Evolutionary conservation across 371 early-diverging fungal species (phyloP), one percentile per base, ranked within the genome.

Genomic region (Coemansia sp.): DNA sequence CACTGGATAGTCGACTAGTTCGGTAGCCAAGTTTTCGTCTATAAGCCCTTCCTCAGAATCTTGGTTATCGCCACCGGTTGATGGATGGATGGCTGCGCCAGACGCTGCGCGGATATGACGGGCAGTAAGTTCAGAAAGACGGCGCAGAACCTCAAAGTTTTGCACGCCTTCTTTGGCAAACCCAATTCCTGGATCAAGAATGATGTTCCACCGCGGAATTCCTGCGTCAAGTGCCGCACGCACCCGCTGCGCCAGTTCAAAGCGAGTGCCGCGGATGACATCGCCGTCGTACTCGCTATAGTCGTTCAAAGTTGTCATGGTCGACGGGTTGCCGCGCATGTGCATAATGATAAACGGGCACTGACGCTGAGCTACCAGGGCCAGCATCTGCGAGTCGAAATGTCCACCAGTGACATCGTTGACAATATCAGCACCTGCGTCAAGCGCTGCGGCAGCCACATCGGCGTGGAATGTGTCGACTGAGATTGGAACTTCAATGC

Each of bases 311-410:
- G 71, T 66, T 74, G 81, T 82, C 98, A 98, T 99, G 10, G 95
- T 95, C 68, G 88, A 86, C 18, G 96, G 89, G 64, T 84, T 87
- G 18, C 98, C 98, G 18, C 97, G 90, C 95, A 94, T 95, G 69
- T 98, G 98, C 97, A 97, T 97, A 69, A 97, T 74, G 60, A 93
- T 90, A 2, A 92, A 87, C n/a, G 99, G 99, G 4, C 91, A 90
- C 55, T 88, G 84, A 68, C 80, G 71, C 63, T 89, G 82, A 4
- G 94, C 93, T 83, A 93, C 89, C 16, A 87, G 84, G 4, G 80
- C 68, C 37, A 91, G 80, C 95, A 97, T 96, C 1, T 80, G 76
- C 0, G 90, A 84, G 66, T 98, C 99, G 18, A 85, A 82, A 31
- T 71, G 53, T n/a, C 95, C 98, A 22, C 95, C 98, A 2, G 92